Base-by-base conservation (phyloP, 352 stramenopile genomes). In the Phytophthora idaei region DNA sequence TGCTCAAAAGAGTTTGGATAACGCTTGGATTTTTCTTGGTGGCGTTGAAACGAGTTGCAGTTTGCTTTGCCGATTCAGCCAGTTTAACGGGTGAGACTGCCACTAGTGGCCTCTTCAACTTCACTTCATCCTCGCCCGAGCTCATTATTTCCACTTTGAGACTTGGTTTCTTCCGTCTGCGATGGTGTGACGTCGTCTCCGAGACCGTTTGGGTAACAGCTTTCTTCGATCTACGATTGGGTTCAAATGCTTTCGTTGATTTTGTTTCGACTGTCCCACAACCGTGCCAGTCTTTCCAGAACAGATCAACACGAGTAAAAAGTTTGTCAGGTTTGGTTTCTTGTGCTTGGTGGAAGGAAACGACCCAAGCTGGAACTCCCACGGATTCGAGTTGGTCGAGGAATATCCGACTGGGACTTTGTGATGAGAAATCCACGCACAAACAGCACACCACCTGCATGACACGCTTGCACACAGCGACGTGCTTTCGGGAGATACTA, bases 1-100 rank as follows among this genome's bases (percentile, higher is more conserved):
- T 74, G 31, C 69, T 84, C 67, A 88, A 46, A 12, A 82, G 65
- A 12, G 74, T 72, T 45, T 88, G 64, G 42, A 88, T 59, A 27
- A 85, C 47, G 36, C 69, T 75, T 29, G 53, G 32, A 0, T 46
- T 66, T 17, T 61, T 47, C 37, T 56, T 52, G 36, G 4, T 37
- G 21, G 21, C 21, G 21, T 21, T 21, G 21, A 21, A 21, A 2
- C 21, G 48, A 25, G n/a, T 39, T 42, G 15, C 29, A 47, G 17
- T 8, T 37, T 17, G 25, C n/a, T 28, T 45, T 4, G 4, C 10
- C 2, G 36, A 21, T 2, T 58, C 36, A 29, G 15, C 28, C 21
- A 48, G 10, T 36, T 57, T 55, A 15, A 69, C 51, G 1, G 65
- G 39, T 25, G 59, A 69, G 4, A 42, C 36, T 12, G 12, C n/a